A percentile compares a stretch with the other conserved stretches of the same genome.
Evolutionary conservation across 202 grass and related monocot species (phyloP).

Genomic region (Digitaria exilis): DNA sequence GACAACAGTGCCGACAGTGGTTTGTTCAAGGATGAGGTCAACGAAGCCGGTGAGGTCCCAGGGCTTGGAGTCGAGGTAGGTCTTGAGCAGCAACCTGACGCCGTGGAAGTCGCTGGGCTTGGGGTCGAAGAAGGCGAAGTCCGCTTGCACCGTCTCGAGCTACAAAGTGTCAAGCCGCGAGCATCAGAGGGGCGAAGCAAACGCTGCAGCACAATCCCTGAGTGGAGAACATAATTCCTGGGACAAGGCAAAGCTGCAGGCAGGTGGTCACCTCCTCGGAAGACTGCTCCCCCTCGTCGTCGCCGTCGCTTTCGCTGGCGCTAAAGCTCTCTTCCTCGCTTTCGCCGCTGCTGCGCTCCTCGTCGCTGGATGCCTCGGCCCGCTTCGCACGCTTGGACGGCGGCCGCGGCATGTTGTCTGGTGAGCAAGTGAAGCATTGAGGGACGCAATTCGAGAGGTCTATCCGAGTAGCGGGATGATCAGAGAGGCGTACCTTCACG

Average conservation of each 20-base stretch:
- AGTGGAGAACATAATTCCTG: neutral
- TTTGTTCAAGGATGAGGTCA: conserved; percentile 74
- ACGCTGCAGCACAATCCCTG: neutral
- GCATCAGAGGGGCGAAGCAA: neutral
- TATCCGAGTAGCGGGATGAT: neutral
- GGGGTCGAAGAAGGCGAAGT: conserved; percentile 97
- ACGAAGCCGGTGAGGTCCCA: conserved; percentile 93
- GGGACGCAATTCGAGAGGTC: neutral
- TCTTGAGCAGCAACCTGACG: conserved; percentile 73
- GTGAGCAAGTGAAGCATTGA: neutral
- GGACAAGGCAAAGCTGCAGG: neutral
- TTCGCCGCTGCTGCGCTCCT: conserved; percentile 41
- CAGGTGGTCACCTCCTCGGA: conserved; percentile 36
- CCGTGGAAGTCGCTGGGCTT: conserved; percentile 80
- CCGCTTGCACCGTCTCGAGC: conserved; percentile 75
- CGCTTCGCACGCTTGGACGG: conserved; percentile 45
- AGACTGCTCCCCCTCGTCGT: conserved; percentile 9
- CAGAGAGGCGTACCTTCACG: conserved; percentile 19
- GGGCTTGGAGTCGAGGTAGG: conserved; percentile 72
- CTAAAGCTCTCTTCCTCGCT: conserved; percentile 30
- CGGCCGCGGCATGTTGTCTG: conserved; percentile 40
- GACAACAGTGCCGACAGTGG: conserved; percentile 76
- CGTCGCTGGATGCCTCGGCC: conserved; percentile 43
- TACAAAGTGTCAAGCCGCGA: neutral
- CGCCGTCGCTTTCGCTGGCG: neutral